Percentiles rank a stretch among this genome's conserved stretches.
These are phyloP conservation scores for Anethum foeniculum DNA, from an alignment of 140 eudicot species.

Conservation along the genomic window DNA sequence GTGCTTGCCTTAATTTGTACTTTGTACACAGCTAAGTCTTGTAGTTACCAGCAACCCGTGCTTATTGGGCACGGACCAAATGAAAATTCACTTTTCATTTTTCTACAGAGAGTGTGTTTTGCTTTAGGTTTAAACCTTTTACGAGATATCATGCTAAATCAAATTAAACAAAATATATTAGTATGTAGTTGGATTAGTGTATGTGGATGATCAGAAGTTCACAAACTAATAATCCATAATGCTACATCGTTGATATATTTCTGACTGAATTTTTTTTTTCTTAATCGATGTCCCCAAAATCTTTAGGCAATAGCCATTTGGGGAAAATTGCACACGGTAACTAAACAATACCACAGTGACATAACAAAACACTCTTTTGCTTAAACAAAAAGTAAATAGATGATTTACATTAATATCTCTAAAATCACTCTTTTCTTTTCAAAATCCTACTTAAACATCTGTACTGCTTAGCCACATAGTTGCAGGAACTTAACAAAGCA, in stretches of 20 bases:
- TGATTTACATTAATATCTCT: not conserved
- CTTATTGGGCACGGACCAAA: not conserved
- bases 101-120: not conserved
- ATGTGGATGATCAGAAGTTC: not conserved
- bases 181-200: not conserved
- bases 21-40: not conserved
- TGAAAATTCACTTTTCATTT: not conserved
- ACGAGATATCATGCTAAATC: not conserved
- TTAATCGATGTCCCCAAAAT: not conserved
- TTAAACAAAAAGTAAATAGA: too few species aligned
- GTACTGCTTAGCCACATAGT: not conserved
- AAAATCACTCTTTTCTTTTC: not conserved
- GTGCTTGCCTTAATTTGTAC: not conserved
- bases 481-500: not conserved
- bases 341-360: too few species aligned
- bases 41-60: not conserved
- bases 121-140: too few species aligned
- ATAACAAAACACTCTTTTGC: too few species aligned
- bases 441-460: not conserved
- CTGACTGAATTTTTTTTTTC: not conserved
- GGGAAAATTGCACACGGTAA: too few species aligned
- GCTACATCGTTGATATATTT: not conserved
- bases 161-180: not conserved
- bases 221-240: too few species aligned
- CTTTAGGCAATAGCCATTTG: too few species aligned